Evolutionary conservation across 1,284 basidiomycete genomes (phyloP).

Genomic region (Puccinia coronata): DNA sequence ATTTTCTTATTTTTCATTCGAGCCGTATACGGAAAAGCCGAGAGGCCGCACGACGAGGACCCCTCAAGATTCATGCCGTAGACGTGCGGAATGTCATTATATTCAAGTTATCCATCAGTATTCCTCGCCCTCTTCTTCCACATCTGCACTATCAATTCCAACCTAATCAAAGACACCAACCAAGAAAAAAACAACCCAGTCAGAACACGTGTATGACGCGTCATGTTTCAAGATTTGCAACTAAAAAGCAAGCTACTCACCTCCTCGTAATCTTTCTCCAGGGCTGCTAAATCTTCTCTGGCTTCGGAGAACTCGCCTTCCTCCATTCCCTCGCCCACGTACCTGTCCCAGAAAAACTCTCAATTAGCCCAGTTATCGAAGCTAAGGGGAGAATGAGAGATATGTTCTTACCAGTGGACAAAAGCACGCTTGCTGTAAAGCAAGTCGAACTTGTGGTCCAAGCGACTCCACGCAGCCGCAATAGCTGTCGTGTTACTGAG

Average conservation of each 20-base stretch:
- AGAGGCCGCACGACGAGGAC: neutral
- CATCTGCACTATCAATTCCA: slow-evolving; percentile 38
- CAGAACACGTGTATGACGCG: neutral
- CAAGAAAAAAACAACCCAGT: neutral
- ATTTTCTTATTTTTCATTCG: neutral
- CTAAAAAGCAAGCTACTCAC: neutral
- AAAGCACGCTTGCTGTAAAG: slow-evolving; percentile 68
- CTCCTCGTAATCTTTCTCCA: slow-evolving; percentile 71
- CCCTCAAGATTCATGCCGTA: neutral
- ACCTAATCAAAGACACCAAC: neutral
- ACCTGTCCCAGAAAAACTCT: slow-evolving; percentile 59
- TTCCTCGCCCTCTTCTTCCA: slow-evolving; percentile 26
- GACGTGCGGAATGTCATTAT: neutral
- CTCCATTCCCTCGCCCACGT: slow-evolving; percentile 97
- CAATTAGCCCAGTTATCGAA: slow-evolving; percentile 55
- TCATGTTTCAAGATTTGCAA: too few relatives aligned
- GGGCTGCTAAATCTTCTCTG: slow-evolving; percentile 91
- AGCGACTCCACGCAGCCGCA: slow-evolving; percentile 57
- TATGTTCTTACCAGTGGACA: slow-evolving; percentile 70
- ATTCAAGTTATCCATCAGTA: slow-evolving; percentile 21
- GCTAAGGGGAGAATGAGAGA: slow-evolving; percentile 54
- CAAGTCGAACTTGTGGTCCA: slow-evolving; percentile 60
- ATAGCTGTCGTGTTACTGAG: slow-evolving; percentile 60
- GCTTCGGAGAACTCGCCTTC: slow-evolving; percentile 98
- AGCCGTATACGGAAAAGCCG: neutral